These are phyloP conservation scores for Paecilomyces niveus DNA, from an alignment of 2,329 filamentous ascomycete species.

Conservation along the genomic window DNA sequence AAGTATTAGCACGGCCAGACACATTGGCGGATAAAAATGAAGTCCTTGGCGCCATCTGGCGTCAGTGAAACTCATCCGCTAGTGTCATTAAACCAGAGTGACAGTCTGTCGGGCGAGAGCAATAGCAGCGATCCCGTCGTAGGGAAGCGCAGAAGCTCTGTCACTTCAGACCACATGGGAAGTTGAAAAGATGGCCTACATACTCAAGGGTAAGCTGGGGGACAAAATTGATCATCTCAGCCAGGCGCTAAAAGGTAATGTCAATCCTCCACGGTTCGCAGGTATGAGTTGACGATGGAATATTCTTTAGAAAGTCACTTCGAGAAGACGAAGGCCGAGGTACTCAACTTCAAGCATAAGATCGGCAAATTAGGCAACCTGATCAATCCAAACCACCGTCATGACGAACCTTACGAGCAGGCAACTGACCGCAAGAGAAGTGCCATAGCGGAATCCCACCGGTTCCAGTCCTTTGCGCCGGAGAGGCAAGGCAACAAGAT, in stretches of 20 bases:
- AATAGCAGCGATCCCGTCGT: not conserved
- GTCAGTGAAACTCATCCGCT: not conserved
- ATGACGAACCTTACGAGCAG: slow-evolving; percentile 89
- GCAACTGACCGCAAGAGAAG: slow-evolving; percentile 73
- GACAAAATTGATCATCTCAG: slow-evolving; percentile 15
- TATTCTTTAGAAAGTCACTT: slow-evolving; percentile 15
- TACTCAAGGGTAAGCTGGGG: slow-evolving; percentile 17
- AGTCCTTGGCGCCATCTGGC: not conserved
- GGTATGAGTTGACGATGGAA: slow-evolving; percentile 1
- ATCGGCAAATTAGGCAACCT: slow-evolving; percentile 59
- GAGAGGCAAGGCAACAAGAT: slow-evolving; percentile 75
- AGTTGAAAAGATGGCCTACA: slow-evolving; percentile 3
- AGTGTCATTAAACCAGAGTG: not conserved
- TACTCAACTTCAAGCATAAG: slow-evolving; percentile 52
- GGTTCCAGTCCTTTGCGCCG: slow-evolving; percentile 87
- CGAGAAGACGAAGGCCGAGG: slow-evolving; percentile 1
- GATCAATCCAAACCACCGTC: slow-evolving; percentile 81
- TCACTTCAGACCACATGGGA: not conserved
- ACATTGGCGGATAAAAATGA: not conserved
- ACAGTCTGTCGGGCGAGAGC: not conserved
- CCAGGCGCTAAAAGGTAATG: slow-evolving; percentile 19
- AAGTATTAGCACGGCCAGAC: not conserved
- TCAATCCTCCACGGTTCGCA: not conserved
- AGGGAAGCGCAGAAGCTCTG: not conserved
- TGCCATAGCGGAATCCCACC: slow-evolving; percentile 63